Percentiles rank a stretch among this genome's conserved stretches.
Evolutionary conservation across 306 rosid genomes (phyloP).

Genomic region (Hippophae rhamnoides): DNA sequence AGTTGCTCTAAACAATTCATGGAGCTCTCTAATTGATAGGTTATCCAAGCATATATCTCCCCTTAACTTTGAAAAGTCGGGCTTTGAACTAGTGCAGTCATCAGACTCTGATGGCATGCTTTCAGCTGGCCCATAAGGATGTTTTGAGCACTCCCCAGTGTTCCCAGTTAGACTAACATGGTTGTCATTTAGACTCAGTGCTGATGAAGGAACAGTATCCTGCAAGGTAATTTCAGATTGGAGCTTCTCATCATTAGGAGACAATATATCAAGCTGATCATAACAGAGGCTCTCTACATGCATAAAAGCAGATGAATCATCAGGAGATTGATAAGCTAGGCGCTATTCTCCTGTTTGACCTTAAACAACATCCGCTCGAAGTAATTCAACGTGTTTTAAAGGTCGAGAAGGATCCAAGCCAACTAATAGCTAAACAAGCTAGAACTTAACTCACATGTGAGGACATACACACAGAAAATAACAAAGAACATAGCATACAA

Average conservation of each 20-base stretch:
- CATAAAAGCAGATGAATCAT: slow-evolving; percentile 33
- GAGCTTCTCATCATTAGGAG: slow-evolving; percentile 34
- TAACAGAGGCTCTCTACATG: slow-evolving; percentile 34
- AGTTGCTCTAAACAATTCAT: slow-evolving; percentile 69
- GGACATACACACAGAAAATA: slow-evolving; percentile 13
- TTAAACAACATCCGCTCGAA: slow-evolving; percentile 49
- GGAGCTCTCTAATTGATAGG: slow-evolving; percentile 85
- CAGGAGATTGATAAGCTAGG: slow-evolving; percentile 40
- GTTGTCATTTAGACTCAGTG: slow-evolving; percentile 32
- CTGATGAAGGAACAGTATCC: slow-evolving; percentile 40
- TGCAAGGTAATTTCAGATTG: slow-evolving; percentile 33
- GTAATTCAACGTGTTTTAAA: slow-evolving; percentile 34
- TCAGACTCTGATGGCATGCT: slow-evolving; percentile 57
- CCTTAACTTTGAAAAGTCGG: slow-evolving; percentile 43
- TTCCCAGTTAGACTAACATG: slow-evolving; percentile 40
- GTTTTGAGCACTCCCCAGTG: slow-evolving; percentile 44
- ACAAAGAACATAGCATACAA: slow-evolving; percentile 1
- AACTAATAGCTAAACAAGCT: slow-evolving; percentile 21
- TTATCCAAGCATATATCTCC: slow-evolving; percentile 79
- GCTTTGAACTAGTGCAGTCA: slow-evolving; percentile 30
- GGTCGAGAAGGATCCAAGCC: slow-evolving; percentile 32
- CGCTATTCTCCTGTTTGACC: slow-evolving; percentile 50
- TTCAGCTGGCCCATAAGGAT: slow-evolving; percentile 46
- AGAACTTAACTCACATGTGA: slow-evolving; percentile 1
- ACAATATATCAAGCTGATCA: slow-evolving; percentile 33